These are phyloP conservation scores for Carpinus viminea DNA, from an alignment of 306 rosid genomes.

Conservation along the genomic window DNA sequence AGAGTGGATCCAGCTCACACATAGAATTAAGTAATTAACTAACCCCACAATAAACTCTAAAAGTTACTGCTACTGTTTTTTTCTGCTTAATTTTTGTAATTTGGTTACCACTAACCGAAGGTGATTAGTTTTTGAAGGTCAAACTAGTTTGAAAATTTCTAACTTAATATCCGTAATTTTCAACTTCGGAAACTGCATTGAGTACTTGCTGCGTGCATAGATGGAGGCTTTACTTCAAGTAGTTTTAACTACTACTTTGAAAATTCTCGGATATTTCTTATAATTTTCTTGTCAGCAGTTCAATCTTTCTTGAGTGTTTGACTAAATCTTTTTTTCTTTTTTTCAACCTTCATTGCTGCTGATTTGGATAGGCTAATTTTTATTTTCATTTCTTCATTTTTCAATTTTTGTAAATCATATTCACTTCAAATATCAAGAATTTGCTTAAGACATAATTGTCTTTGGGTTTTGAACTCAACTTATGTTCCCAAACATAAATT, in stretches of 20 bases:
- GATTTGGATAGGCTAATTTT: too few relatives aligned
- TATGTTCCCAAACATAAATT: too few relatives aligned
- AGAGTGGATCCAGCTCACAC: constrained; percentile 95
- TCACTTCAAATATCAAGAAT: too few relatives aligned
- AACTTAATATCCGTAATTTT: neutral
- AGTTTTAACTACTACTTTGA: neutral
- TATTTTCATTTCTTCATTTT: too few relatives aligned
- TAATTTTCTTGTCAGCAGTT: too few relatives aligned
- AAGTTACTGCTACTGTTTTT: neutral
- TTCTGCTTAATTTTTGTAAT: neutral
- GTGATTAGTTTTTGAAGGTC: neutral
- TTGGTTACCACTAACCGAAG: neutral
- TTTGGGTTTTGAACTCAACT: too few relatives aligned
- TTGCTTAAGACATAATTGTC: too few relatives aligned
- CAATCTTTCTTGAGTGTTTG: too few relatives aligned
- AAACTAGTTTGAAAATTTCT: neutral
- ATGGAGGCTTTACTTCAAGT: neutral
- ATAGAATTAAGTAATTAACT: constrained; percentile 51
- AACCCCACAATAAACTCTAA: constrained; percentile 22
- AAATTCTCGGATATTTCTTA: neutral
- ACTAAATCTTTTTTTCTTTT: neutral
- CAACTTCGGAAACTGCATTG: neutral
- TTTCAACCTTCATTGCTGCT: too few relatives aligned
- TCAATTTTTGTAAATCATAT: too few relatives aligned
- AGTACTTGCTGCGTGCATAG: neutral